These are phyloP conservation scores for Blastocystis sp. DNA, from an alignment of 352 stramenopile species.

Conservation along the genomic window DNA sequence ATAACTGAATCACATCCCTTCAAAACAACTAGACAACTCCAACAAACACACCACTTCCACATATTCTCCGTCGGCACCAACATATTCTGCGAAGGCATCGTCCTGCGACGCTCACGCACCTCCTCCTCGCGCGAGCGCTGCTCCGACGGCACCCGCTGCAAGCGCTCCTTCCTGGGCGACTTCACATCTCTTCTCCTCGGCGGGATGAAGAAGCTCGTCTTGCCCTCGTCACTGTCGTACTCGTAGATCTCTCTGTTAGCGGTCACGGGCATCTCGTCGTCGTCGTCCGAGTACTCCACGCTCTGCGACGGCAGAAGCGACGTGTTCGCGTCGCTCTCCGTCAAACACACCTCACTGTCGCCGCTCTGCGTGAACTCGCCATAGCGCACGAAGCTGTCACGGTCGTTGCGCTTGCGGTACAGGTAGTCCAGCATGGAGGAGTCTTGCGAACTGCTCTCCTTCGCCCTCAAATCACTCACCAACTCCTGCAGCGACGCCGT, in stretches of 20 bases:
- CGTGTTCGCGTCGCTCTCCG: not conserved
- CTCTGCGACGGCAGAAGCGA: not conserved
- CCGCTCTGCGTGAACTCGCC: constrained; percentile 36
- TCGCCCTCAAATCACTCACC: not conserved
- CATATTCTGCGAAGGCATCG: constrained; percentile 33
- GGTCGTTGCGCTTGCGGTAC: constrained; percentile 60
- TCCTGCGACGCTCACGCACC: constrained; percentile 4
- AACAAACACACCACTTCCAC: constrained; percentile 57
- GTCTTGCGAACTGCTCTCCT: not conserved
- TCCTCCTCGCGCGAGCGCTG: not conserved
- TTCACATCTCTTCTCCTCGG: not conserved
- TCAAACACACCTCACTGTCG: constrained; percentile 2
- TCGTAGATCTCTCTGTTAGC: constrained; percentile 24
- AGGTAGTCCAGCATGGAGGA: not conserved
- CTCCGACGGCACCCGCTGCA: too few relatives aligned
- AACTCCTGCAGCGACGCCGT: constrained; percentile 33
- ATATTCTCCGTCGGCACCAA: constrained; percentile 15
- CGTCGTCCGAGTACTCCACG: not conserved
- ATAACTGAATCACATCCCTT: too few relatives aligned
- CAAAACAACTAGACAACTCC: not conserved
- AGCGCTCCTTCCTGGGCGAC: not conserved
- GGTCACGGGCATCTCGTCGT: not conserved
- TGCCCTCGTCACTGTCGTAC: constrained; percentile 36
- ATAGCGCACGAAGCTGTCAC: constrained; percentile 31
- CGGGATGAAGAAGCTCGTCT: constrained; percentile 19